phyloP scores from a whole-genome alignment of 2,329 filamentous ascomycete species.

The Metarhizium sp. region DNA sequence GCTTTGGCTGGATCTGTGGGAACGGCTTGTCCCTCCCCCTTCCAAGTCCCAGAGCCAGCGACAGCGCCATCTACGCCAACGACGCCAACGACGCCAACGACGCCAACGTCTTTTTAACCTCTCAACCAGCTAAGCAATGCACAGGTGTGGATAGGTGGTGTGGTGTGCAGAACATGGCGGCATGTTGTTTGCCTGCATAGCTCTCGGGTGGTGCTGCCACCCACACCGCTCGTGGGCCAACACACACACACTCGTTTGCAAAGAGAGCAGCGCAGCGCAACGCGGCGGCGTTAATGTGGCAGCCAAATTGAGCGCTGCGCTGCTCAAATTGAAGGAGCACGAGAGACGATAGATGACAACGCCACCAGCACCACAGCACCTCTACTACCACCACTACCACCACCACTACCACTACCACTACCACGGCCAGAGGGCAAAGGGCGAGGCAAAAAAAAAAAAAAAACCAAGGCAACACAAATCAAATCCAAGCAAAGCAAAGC shows the following conservation, averaged over 20 bases:
- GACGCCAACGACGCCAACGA: background rate
- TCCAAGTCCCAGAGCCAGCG: background rate
- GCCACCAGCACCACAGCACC: background rate
- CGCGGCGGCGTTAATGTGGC: constrained; percentile 1
- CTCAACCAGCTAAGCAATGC: background rate
- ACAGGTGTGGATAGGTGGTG: background rate
- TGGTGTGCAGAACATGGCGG: background rate
- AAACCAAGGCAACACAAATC: background rate
- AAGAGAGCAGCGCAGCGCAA: background rate
- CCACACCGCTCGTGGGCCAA: constrained; percentile 22
- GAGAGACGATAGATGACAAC: background rate
- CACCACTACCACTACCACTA: too few relatives aligned
- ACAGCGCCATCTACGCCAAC: background rate
- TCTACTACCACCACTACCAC: too few relatives aligned
- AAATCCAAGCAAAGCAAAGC: background rate
- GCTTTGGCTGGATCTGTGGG: constrained; percentile 4
- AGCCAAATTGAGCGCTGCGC: background rate
- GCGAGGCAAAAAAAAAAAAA: background rate
- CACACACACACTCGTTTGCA: background rate
- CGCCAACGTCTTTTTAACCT: background rate
- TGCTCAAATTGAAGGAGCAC: background rate
- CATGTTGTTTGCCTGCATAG: background rate
- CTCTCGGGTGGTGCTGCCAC: constrained; percentile 6
- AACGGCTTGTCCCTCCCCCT: constrained; percentile 1
- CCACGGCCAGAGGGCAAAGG: background rate